Base-by-base conservation (phyloP, 2,329 filamentous ascomycete species). In the Fusarium sp. region DNA sequence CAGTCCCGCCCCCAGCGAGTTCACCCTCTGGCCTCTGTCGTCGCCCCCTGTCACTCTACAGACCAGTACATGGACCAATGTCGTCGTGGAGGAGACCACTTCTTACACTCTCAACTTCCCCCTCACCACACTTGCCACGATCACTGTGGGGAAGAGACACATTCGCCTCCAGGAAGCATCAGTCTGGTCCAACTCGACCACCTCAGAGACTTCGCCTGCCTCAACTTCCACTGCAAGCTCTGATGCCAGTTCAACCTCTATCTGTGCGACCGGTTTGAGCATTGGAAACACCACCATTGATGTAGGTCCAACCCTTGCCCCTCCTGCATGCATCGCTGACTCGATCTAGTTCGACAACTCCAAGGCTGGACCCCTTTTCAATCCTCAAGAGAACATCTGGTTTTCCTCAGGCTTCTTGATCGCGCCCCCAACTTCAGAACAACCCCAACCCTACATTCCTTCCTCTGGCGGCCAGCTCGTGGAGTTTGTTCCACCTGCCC, bases 381-480 rank as follows among this genome's bases (percentile, higher is more conserved):
- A 85, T 25, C 84, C 84, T 1, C 77, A 80, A 20, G 79, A 82
- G 8, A 81, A 83, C 56, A 78, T 85, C 31, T 85, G 84, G 84
- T 85, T 85, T 65, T 85, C 84, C 29, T 79, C 83, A 66, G 84
- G 84, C 3, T 85, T 85, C 65, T 74, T 84, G 7, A 77, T 85
- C 56, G 80, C 80, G 1, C 83, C 84, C 4, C 81, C 81, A 27
- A 81, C 81, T 10, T 75, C 79, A 4, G 77, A 81, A 36, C 72
- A 78, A 22, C 68, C 77, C 13, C 79, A 82, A 40, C 79, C 81
- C 2, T 85, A 82, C 45, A 68, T 79, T 14, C 79, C 84, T 13
- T 83, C 83, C 4, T 85, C 84, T 16, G 84, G 84, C 10, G 80
- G 81, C 13, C 83, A 84, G 40, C 77, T 85, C 1, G 76, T 84